Conservation (phyloP, 176 grass and related monocot species). For the Tuctoria greenei region DNA sequence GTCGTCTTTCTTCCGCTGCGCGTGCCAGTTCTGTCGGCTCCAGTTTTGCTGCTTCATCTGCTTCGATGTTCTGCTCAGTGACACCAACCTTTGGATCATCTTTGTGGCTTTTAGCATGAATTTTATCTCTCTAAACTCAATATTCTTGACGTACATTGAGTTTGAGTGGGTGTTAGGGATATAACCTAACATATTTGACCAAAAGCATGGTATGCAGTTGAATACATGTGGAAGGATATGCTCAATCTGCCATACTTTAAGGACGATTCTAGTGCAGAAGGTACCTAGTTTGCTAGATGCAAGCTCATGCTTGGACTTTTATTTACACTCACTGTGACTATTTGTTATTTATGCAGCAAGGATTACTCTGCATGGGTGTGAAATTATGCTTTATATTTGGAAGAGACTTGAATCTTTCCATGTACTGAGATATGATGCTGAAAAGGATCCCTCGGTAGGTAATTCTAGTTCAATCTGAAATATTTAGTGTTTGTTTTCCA, state of each 20-base stretch:
- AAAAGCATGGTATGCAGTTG: too few relatives aligned
- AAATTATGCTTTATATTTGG: constrained; percentile 84
- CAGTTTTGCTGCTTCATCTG: too few relatives aligned
- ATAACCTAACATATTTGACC: too few relatives aligned
- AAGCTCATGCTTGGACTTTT: constrained; percentile 1
- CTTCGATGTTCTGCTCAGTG: too few relatives aligned
- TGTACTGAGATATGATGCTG: constrained; percentile 77
- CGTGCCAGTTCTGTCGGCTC: too few relatives aligned
- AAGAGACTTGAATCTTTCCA: constrained; percentile 83
- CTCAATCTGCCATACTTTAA: constrained; percentile 82
- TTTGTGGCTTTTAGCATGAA: too few relatives aligned
- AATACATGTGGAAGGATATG: too few relatives aligned
- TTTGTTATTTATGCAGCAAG: constrained; percentile 60
- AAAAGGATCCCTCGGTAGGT: constrained; percentile 70
- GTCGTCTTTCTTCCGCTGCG: too few relatives aligned
- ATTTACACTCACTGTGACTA: constrained; percentile 21
- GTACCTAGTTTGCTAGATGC: constrained; percentile 42
- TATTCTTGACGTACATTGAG: too few relatives aligned
- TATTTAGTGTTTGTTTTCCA: neutral
- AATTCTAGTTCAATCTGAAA: neutral
- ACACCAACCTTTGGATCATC: too few relatives aligned
- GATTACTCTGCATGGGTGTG: constrained; percentile 96
- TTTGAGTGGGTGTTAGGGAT: too few relatives aligned
- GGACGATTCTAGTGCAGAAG: constrained; percentile 88
- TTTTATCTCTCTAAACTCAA: too few relatives aligned